These are phyloP conservation scores for Sporobolomyces phaffii DNA, from an alignment of 768 basidiomycete genomes.

Conservation along the genomic window DNA sequence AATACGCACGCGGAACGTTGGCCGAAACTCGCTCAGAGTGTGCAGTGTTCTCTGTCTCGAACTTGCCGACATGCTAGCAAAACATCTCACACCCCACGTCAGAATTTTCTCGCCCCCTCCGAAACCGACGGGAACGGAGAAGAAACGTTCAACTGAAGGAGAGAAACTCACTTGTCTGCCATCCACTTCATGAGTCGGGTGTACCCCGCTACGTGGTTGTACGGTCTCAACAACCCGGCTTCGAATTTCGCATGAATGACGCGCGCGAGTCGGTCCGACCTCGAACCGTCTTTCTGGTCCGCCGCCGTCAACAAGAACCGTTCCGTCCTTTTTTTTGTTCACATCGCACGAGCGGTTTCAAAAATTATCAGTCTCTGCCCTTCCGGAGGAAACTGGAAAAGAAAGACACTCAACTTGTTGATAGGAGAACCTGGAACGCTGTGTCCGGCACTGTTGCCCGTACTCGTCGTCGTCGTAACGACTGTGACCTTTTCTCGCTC, in stretches of 20 bases:
- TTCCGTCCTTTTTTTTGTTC: conserved; percentile 64
- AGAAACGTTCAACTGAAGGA: neutral
- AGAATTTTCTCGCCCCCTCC: too few relatives aligned
- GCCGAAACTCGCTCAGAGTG: conserved; percentile 56
- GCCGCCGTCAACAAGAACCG: conserved; percentile 86
- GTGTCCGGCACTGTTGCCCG: conserved; percentile 10
- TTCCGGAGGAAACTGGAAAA: neutral
- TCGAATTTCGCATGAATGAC: conserved; percentile 97
- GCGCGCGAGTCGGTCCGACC: conserved; percentile 79
- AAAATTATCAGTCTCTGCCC: too few relatives aligned
- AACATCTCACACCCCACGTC: neutral
- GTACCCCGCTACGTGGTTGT: conserved; percentile 95
- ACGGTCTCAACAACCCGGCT: conserved; percentile 86
- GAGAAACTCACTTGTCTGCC: conserved; percentile 67
- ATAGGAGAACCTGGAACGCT: conserved; percentile 34
- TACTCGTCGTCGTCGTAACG: too few relatives aligned
- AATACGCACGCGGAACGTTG: conserved; percentile 47
- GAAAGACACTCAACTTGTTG: conserved; percentile 21
- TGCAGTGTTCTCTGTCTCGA: conserved; percentile 87
- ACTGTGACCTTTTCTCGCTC: conserved; percentile 2
- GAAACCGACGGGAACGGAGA: neutral
- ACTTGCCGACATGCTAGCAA: conserved; percentile 83
- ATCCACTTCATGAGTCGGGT: conserved; percentile 87
- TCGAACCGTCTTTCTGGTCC: conserved; percentile 82
- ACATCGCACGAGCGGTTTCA: too few relatives aligned